Evolutionary conservation across 805 yeast species (phyloP), one percentile per base, ranked within the genome.

Genomic region (Monosporozyma servazzii): DNA sequence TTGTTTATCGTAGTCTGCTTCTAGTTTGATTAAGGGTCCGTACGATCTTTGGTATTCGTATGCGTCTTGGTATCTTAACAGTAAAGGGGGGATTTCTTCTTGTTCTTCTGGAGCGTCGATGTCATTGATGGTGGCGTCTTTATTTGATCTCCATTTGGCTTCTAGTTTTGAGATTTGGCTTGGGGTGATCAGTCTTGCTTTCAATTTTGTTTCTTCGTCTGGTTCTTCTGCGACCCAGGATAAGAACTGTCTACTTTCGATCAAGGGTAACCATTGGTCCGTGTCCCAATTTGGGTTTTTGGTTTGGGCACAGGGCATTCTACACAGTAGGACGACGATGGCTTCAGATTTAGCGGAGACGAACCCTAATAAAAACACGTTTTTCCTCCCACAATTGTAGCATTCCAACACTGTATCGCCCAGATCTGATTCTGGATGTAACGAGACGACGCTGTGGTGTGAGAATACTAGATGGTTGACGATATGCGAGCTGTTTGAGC

Each of bases 351-450:
- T 87, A 3, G 96, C 96, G 25, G 89, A 77, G 15, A 90, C 93
- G 67, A 84, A 88, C 0, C 97, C 97, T 39, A 90, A 71, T 25
- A 83, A 74, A 58, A 90, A 90, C 2, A 82, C 85, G 59, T 90
- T 90, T 53, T 75, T 80, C 62, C 78, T 79, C 30, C 96, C 96
- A 71, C 97, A 90, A 62, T 82, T 84, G 69, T 89, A 90, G 70
- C 97, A 90, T 66, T 90, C 97, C 52, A 90, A 70, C 1, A 81
- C 76, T 5, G 90, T 84, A 50, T 86, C 96, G n/a, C 96, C 96
- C 25, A 89, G 72, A 54, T 86, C 89, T 1, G 90, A 82, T 25
- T 84, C 85, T 37, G 82, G 82, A 65, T 89, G 96, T 45, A 88
- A 74, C 1, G 84, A 74, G 2, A 90, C 88, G 20, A 67, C 72